Base-by-base conservation (phyloP, 768 basidiomycete genomes). In the Hypholoma sublateritium region DNA sequence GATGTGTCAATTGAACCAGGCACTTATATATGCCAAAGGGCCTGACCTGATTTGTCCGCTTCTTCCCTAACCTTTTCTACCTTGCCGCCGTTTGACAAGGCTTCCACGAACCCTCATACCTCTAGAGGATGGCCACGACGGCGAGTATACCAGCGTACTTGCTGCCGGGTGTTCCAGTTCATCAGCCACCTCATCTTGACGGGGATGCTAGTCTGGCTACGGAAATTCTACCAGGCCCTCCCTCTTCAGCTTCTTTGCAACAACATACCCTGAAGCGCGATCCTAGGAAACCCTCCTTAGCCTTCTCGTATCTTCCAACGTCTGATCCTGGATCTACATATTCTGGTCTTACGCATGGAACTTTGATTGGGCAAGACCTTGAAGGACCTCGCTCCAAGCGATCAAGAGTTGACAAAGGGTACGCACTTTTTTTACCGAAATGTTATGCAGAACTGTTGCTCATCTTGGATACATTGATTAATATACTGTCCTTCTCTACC, bases 311-410 rank as follows among this genome's bases (percentile, higher is more conserved):
- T 79, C 79, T 94, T 69, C 91, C 91, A 46, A 74, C 84, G 60
- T 84, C 86, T 67, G 92, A 94, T 79, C 92, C 92, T 60, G 91
- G 92, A 68, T 88, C 92, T 65, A 94, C 91, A 22, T 94, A 91
- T 77, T 85, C 88, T 69, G 89, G 87, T 58, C 81, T 88, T 69
- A 80, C 85, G 77, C 80, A 85, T 62, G 82, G 83, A 59, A 81
- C 87, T 67, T 78, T 86, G 61, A 77, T 80, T 66, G 78, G 82
- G 60, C 84, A 85, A 64, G 86, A 86, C 66, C 71, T 81, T 62
- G 86, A 87, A 58, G 87, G 86, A 48, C 77, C 85, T 53, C 80
- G 85, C 70, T 75, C 85, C 69, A 90, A 93, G 76, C 84, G 89
- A 63, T 78, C 86, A 65, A 80, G 88, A 72, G 71, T 83, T 59